Percentiles rank a stretch among this genome's conserved stretches.
phyloP scores from a whole-genome alignment of 2,329 filamentous ascomycete species.

The Anthostomella pinea region DNA sequence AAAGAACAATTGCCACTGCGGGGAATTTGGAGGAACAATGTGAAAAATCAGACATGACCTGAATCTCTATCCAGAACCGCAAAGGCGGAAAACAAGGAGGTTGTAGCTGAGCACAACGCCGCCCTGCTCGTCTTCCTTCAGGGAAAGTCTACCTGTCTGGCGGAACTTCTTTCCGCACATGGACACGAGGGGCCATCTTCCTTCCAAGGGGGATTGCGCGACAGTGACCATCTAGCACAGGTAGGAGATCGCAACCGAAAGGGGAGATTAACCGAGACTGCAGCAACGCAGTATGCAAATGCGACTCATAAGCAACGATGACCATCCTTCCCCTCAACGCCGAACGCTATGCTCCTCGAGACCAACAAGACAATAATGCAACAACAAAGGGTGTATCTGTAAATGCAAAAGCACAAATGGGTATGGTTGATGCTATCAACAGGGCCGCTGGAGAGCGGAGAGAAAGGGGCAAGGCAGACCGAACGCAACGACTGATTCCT shows the following conservation, averaged over 20 bases:
- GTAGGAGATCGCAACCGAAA: too few relatives aligned
- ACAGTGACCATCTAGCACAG: not conserved
- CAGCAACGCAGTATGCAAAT: conserved; percentile 20
- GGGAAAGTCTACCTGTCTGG: not conserved
- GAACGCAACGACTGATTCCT: conserved; percentile 26
- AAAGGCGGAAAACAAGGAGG: too few relatives aligned
- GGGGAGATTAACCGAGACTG: conserved; percentile 6
- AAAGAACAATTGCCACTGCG: conserved; percentile 7
- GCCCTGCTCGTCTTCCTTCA: conserved; percentile 1
- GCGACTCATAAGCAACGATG: conserved; percentile 14
- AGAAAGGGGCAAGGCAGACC: conserved; percentile 8
- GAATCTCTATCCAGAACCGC: conserved; percentile 4
- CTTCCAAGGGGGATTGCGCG: too few relatives aligned
- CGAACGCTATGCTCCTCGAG: conserved; percentile 34
- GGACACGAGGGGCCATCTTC: not conserved
- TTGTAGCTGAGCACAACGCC: not conserved
- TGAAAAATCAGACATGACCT: not conserved
- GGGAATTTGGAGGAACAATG: conserved; percentile 10
- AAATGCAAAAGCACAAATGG: conserved; percentile 9
- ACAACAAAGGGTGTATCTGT: conserved; percentile 21
- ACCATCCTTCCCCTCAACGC: conserved; percentile 27
- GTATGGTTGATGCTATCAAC: conserved; percentile 13
- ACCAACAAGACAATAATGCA: conserved; percentile 23
- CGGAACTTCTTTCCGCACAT: not conserved
- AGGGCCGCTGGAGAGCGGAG: conserved; percentile 7